Evolutionary conservation across 176 grass and related monocot genomes (phyloP).

Genomic region (Musa schizocarpa): DNA sequence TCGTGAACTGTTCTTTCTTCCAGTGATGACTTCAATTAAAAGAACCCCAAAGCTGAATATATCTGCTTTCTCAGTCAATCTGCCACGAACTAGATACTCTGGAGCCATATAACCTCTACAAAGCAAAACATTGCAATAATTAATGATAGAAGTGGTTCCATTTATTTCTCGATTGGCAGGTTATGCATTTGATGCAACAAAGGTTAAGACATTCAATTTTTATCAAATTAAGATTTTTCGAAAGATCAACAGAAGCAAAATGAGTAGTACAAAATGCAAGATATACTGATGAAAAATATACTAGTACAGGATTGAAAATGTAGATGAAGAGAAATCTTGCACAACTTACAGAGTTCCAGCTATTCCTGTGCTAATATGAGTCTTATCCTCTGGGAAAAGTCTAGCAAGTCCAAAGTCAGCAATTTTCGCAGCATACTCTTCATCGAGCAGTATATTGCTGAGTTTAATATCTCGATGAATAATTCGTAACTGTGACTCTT

Average conservation of each 20-base stretch:
- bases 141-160: neutral
- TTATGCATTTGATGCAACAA: neutral
- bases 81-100: conserved; percentile 16
- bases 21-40: conserved; percentile 9
- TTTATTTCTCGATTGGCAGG: neutral
- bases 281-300: neutral
- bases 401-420: conserved; percentile 19
- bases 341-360: conserved; percentile 17
- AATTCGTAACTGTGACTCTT: conserved; percentile 12
- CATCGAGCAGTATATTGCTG: conserved; percentile 22
- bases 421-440: conserved; percentile 11
- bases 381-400: conserved; percentile 17
- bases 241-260: too few species aligned
- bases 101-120: conserved; percentile 20
- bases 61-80: conserved; percentile 18
- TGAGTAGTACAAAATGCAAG: too few species aligned
- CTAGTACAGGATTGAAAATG: neutral
- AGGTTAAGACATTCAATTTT: neutral
- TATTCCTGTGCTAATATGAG: conserved; percentile 14
- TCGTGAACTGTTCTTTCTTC: neutral
- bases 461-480: conserved; percentile 21
- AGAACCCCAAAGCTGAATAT: conserved; percentile 18
- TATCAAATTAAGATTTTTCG: neutral
- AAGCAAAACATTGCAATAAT: neutral
- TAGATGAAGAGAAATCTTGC: neutral